Evolutionary conservation across 768 basidiomycete species (phyloP).

Genomic region (Gautieria morchelliformis): DNA sequence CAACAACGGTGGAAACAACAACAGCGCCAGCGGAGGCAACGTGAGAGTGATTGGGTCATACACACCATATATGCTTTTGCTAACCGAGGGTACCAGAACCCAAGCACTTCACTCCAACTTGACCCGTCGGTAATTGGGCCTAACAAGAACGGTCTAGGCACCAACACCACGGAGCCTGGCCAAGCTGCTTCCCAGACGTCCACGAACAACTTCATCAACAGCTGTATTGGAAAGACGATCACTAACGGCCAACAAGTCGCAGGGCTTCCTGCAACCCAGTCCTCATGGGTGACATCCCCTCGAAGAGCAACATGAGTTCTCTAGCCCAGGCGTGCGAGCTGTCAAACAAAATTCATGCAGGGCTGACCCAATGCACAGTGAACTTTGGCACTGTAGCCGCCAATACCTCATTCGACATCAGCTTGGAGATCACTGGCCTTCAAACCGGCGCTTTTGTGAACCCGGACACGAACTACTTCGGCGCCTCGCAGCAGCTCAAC

Average conservation of each 20-base stretch:
- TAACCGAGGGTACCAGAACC: conserved; percentile 15
- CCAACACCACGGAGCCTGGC: conserved; percentile 30
- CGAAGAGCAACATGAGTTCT: conserved; percentile 5
- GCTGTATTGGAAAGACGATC: conserved; percentile 11
- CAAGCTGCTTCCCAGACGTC: conserved; percentile 21
- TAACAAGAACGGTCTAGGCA: conserved; percentile 38
- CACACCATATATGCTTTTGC: too few species aligned
- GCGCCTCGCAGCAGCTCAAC: conserved; percentile 48
- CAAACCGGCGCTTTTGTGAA: conserved; percentile 50
- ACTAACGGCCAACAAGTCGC: conserved; percentile 1
- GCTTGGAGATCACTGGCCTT: conserved; percentile 36
- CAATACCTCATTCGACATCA: conserved; percentile 40
- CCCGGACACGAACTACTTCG: conserved; percentile 42
- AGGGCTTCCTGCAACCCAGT: conserved; percentile 20
- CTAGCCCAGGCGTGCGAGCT: conserved; percentile 21
- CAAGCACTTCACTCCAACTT: conserved; percentile 38
- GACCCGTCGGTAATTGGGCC: conserved; percentile 40
- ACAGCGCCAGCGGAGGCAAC: neutral
- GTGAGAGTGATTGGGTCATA: too few species aligned
- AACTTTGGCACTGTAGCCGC: conserved; percentile 42
- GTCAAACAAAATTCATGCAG: too few species aligned
- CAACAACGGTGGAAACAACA: neutral
- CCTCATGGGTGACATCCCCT: neutral
- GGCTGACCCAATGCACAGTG: conserved; percentile 13
- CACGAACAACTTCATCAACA: conserved; percentile 4